Conservation (phyloP, 768 basidiomycete species). For the Chalciporus chontae region DNA sequence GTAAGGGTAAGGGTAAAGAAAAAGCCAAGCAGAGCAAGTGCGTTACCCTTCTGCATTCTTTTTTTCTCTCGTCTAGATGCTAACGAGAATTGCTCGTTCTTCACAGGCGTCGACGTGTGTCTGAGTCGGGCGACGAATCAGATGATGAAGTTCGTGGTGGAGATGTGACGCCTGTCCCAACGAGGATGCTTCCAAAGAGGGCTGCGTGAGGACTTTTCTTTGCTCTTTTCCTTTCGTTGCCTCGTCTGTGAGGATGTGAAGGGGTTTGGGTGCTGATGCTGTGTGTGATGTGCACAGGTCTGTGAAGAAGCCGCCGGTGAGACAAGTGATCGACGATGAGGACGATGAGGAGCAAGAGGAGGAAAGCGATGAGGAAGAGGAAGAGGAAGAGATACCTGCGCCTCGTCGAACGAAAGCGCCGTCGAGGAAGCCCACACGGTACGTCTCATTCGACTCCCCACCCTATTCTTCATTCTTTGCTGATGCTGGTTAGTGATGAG, state of each 20-base stretch:
- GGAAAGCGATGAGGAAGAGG: conserved; percentile 37
- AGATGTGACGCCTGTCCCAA: conserved; percentile 35
- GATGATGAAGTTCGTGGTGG: conserved; percentile 39
- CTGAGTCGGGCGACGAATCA: conserved; percentile 46
- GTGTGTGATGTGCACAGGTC: conserved; percentile 28
- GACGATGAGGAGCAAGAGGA: conserved; percentile 34
- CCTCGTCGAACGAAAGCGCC: conserved; percentile 11
- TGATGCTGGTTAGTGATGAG: conserved; percentile 3
- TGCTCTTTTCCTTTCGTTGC: background rate
- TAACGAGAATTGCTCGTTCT: background rate
- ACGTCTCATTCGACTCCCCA: background rate
- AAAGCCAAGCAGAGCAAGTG: conserved; percentile 41
- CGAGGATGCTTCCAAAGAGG: conserved; percentile 52
- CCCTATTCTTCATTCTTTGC: background rate
- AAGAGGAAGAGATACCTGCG: conserved; percentile 38
- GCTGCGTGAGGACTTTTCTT: conserved; percentile 44
- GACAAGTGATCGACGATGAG: conserved; percentile 20
- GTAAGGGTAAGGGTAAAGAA: conserved; percentile 23
- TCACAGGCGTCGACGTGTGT: conserved; percentile 53
- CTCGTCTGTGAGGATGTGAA: background rate
- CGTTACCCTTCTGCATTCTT: conserved; percentile 11
- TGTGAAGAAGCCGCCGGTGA: conserved; percentile 34
- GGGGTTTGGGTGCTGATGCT: background rate
- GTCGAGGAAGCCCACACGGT: conserved; percentile 7
- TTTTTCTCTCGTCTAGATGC: background rate